These are phyloP conservation scores for Filobasidium floriforme DNA, from an alignment of 768 basidiomycete species.

Conservation along the genomic window DNA sequence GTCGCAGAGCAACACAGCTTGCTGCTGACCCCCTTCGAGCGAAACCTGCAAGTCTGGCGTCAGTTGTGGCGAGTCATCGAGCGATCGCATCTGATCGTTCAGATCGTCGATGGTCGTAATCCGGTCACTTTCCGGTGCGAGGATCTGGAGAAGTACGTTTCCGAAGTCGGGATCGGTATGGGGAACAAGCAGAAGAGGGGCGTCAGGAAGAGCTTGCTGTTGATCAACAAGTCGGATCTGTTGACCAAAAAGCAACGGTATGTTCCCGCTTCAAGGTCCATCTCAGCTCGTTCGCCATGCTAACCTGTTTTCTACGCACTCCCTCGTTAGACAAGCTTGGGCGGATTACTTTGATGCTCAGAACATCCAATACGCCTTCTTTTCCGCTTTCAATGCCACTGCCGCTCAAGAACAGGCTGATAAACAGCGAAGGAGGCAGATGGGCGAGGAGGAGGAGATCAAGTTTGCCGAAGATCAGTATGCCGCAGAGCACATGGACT, in stretches of 20 bases:
- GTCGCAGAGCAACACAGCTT: slow-evolving; percentile 79
- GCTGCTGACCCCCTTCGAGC: slow-evolving; percentile 91
- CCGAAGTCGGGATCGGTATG: slow-evolving; percentile 54
- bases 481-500: slow-evolving; percentile 50
- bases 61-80: slow-evolving; percentile 80
- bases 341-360: slow-evolving; percentile 55
- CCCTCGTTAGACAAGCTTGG: slow-evolving; percentile 61
- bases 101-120: slow-evolving; percentile 96
- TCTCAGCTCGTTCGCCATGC: neutral
- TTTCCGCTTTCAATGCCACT: slow-evolving; percentile 82
- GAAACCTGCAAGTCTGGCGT: slow-evolving; percentile 96
- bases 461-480: slow-evolving; percentile 58
- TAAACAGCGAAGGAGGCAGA: slow-evolving; percentile 35
- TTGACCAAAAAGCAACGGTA: slow-evolving; percentile 79
- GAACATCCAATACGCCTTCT: slow-evolving; percentile 66
- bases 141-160: slow-evolving; percentile 82
- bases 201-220: slow-evolving; percentile 62
- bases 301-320: neutral
- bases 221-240: slow-evolving; percentile 95
- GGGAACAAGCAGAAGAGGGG: slow-evolving; percentile 66
- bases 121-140: slow-evolving; percentile 87
- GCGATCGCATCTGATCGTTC: slow-evolving; percentile 88
- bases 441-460: slow-evolving; percentile 67
- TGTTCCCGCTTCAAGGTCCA: slow-evolving; percentile 22
- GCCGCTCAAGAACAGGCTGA: slow-evolving; percentile 69